phyloP scores from a whole-genome alignment of 257 asterid genomes.

The Asclepias syriaca region DNA sequence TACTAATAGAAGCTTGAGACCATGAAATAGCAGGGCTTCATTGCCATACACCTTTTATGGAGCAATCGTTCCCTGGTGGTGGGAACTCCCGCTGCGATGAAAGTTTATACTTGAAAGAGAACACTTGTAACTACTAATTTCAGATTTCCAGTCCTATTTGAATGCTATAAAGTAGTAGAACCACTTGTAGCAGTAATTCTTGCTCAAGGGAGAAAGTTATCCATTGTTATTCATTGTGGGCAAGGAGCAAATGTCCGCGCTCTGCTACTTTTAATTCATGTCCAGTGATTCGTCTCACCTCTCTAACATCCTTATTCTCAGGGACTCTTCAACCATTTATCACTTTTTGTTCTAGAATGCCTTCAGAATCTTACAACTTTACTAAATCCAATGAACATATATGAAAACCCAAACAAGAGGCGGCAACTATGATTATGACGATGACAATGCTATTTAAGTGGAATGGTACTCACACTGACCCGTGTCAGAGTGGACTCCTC shows the following conservation, averaged over 20 bases:
- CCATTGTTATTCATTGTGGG: conserved; percentile 68
- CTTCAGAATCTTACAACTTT: conserved; percentile 32
- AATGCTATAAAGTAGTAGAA: conserved; percentile 73
- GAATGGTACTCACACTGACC: too few species aligned
- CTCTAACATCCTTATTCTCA: conserved; percentile 30
- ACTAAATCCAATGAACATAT: conserved; percentile 34
- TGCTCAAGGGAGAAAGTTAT: conserved; percentile 40
- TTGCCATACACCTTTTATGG: conserved; percentile 76
- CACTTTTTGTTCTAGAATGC: conserved; percentile 13
- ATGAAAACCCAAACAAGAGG: conserved; percentile 24
- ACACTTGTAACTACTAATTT: conserved; percentile 38
- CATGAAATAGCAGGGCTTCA: conserved; percentile 64
- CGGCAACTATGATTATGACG: too few species aligned
- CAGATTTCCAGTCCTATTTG: conserved; percentile 70
- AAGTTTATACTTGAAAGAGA: conserved; percentile 23
- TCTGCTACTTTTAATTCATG: conserved; percentile 59
- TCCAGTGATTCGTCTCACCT: conserved; percentile 42
- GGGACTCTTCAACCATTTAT: conserved; percentile 37
- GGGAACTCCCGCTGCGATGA: conserved; percentile 60
- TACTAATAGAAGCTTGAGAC: too few species aligned
- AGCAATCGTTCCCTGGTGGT: conserved; percentile 63
- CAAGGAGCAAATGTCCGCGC: conserved; percentile 85
- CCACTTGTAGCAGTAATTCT: conserved; percentile 44
- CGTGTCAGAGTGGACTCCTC: too few species aligned
- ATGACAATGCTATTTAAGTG: too few species aligned